Evolutionary conservation across 225 moss, liverwort and hornwort species (phyloP).

Genomic region (Climacium dendroides): DNA sequence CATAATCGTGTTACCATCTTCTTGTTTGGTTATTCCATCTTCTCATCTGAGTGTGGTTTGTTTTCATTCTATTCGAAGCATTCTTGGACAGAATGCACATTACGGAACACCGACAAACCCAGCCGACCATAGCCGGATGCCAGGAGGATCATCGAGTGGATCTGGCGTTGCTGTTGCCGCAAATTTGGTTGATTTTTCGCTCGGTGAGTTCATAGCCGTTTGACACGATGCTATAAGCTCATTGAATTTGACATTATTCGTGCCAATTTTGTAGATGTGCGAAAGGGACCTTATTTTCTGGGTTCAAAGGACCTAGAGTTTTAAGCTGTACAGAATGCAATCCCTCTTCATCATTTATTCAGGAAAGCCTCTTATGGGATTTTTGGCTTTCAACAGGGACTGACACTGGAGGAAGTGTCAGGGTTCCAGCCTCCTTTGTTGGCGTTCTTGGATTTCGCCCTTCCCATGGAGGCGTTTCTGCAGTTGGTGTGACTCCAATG

Average conservation of each 20-base stretch:
- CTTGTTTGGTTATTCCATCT: neutral
- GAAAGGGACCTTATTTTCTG: neutral
- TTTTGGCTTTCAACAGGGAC: constrained; percentile 36
- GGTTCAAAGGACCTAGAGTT: neutral
- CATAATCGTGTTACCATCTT: neutral
- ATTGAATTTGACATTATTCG: neutral
- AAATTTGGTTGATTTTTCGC: constrained; percentile 66
- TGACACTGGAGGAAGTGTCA: constrained; percentile 86
- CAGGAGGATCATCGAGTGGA: constrained; percentile 90
- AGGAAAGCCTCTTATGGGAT: neutral
- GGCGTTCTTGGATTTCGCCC: constrained; percentile 86
- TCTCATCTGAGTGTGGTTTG: neutral
- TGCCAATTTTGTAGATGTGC: neutral
- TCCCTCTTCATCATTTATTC: neutral
- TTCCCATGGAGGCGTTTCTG: constrained; percentile 68
- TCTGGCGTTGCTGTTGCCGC: constrained; percentile 82
- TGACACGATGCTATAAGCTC: neutral
- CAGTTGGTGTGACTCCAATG: constrained; percentile 59
- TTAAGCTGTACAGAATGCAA: neutral
- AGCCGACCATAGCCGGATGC: constrained; percentile 47
- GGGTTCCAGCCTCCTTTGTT: constrained; percentile 66
- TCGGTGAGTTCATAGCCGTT: constrained; percentile 20
- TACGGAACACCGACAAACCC: constrained; percentile 88
- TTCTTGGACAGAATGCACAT: constrained; percentile 68
- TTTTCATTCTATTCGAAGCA: constrained; percentile 24